phyloP scores from a whole-genome alignment of 306 rosid genomes.

The Cicer pinnatifidum region DNA sequence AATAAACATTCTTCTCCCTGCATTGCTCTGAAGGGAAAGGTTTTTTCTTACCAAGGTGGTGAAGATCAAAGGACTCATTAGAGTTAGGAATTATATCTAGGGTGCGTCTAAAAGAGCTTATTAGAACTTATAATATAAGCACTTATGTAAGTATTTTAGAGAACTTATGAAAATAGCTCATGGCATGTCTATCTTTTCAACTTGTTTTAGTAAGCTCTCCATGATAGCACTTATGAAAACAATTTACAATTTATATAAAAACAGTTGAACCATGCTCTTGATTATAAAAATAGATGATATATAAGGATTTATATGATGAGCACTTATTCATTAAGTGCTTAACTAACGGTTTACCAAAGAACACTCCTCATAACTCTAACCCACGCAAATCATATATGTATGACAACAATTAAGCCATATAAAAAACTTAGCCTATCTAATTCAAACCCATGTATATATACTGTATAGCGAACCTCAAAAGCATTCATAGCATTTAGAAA shows the following conservation, averaged over 20 bases:
- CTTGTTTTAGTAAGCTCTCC: background rate
- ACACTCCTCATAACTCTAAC: background rate
- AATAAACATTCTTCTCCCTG: background rate
- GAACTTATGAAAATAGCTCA: background rate
- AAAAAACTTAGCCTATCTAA: background rate
- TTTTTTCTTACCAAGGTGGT: background rate
- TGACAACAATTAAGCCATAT: background rate
- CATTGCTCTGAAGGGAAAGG: background rate
- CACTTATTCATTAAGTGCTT: background rate
- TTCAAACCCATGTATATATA: conserved; percentile 36
- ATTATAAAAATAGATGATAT: background rate
- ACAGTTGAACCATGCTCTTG: background rate
- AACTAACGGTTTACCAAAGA: background rate
- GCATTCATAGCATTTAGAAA: conserved; percentile 21
- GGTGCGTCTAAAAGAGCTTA: background rate
- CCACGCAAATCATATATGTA: conserved; percentile 12
- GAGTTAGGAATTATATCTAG: background rate
- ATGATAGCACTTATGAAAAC: too few species aligned
- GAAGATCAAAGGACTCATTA: background rate
- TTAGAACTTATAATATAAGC: background rate
- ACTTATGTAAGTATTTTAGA: background rate
- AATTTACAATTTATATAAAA: background rate
- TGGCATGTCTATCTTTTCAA: background rate
- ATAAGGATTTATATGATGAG: background rate
- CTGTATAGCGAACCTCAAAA: conserved; percentile 20